A percentile compares a stretch with the other conserved stretches of the same genome.
These are phyloP conservation scores for Hsuehochloa calcarea DNA, from an alignment of 176 grass and related monocot species.

Conservation along the genomic window DNA sequence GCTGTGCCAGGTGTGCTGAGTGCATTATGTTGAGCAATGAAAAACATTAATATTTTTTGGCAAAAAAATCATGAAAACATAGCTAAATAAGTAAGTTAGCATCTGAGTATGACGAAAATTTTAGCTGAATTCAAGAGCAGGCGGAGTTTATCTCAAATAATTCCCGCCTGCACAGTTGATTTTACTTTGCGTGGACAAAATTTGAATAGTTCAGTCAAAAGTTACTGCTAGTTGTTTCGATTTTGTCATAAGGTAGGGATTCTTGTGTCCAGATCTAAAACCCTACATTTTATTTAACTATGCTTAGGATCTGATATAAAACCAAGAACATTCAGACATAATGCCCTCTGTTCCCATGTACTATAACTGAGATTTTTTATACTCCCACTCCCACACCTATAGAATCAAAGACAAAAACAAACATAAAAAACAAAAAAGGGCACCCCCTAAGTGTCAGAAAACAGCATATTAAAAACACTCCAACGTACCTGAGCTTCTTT, in stretches of 20 bases:
- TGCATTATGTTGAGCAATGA: neutral
- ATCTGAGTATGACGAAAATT: neutral
- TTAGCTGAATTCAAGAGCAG: neutral
- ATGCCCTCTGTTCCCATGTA: conserved; percentile 18
- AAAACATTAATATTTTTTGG: neutral
- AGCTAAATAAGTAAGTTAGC: no score
- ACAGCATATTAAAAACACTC: neutral
- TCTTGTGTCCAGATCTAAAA: conserved; percentile 16
- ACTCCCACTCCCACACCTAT: neutral
- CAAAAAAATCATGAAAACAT: neutral
- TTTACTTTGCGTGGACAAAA: conserved; percentile 16
- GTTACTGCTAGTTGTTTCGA: neutral
- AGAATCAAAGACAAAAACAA: conserved; percentile 23
- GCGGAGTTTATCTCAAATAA: neutral
- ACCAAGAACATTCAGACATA: conserved; percentile 55
- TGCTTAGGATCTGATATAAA: neutral
- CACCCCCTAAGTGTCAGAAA: neutral
- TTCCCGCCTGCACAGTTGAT: neutral
- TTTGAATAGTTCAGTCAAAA: conserved; percentile 26
- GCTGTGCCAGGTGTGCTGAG: neutral
- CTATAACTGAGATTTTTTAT: neutral
- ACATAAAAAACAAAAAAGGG: neutral
- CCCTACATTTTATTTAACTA: neutral
- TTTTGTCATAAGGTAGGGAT: neutral
- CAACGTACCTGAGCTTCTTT: neutral